phyloP scores from a whole-genome alignment of 2,329 filamentous ascomycete species.

The Talaromyces sp. region DNA sequence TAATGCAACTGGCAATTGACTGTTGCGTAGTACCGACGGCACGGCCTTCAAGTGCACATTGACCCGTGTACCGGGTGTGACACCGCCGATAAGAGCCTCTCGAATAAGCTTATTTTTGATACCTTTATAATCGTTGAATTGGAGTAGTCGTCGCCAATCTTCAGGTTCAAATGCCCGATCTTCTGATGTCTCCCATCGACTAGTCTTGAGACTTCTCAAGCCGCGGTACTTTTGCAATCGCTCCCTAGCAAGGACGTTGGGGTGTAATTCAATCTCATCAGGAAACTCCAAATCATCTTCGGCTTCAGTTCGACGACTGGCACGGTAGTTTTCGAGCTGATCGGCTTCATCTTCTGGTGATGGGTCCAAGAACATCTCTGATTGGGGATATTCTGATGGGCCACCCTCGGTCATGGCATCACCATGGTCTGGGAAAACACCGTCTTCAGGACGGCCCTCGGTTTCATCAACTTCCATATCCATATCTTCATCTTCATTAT shows the following conservation, averaged over 20 bases:
- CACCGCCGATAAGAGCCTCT: conserved; percentile 85
- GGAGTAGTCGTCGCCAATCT: conserved; percentile 82
- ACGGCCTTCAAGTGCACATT: conserved; percentile 69
- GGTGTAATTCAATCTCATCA: conserved; percentile 92
- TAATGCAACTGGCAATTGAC: conserved; percentile 63
- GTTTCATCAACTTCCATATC: conserved; percentile 53
- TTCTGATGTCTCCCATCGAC: conserved; percentile 83
- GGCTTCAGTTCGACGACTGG: conserved; percentile 73
- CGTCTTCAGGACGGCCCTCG: conserved; percentile 74
- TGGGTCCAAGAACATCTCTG: conserved; percentile 82
- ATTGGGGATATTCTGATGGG: conserved; percentile 87
- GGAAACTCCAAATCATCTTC: conserved; percentile 94
- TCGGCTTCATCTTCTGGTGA: conserved; percentile 79
- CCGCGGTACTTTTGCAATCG: conserved; percentile 83
- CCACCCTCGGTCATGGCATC: conserved; percentile 70
- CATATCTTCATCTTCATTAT: conserved; percentile 61
- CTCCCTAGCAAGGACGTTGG: conserved; percentile 81
- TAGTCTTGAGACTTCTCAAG: conserved; percentile 85
- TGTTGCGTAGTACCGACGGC: conserved; percentile 53
- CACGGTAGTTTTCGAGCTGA: conserved; percentile 78
- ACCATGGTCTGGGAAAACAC: conserved; percentile 58
- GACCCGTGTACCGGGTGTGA: conserved; percentile 79
- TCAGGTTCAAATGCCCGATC: conserved; percentile 84
- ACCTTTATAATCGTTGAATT: conserved; percentile 85
- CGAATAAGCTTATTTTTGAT: conserved; percentile 73